Evolutionary conservation across 169 alveolate species (phyloP).

Genomic region (Plasmodium malariae): DNA sequence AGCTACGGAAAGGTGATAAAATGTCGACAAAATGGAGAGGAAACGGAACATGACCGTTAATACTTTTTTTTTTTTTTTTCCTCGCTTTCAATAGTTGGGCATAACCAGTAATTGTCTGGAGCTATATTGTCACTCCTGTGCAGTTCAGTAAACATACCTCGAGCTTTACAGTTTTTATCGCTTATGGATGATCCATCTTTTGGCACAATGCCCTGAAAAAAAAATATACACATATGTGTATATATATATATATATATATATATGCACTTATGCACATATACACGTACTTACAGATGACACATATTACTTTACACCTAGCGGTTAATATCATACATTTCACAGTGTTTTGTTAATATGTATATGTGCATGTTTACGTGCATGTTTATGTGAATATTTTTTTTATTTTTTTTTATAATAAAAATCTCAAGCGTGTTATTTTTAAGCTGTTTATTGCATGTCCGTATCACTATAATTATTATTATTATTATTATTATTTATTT

Average conservation of each 20-base stretch:
- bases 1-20: background rate
- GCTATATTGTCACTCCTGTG: conserved; percentile 74
- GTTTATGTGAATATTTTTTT: background rate
- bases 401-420: too few species aligned
- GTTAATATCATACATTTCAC: too few species aligned
- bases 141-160: conserved; percentile 35
- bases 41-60: background rate
- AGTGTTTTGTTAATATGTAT: too few species aligned
- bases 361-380: too few species aligned
- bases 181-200: conserved; percentile 29
- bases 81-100: conserved; percentile 70
- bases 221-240: background rate
- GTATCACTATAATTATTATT: too few species aligned
- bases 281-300: too few species aligned
- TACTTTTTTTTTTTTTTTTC: conserved; percentile 14
- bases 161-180: conserved; percentile 44
- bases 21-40: background rate
- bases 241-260: background rate
- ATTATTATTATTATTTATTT: too few species aligned
- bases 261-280: background rate
- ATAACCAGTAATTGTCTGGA: conserved; percentile 70
- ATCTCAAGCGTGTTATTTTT: too few species aligned
- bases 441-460: too few species aligned
- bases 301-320: too few species aligned
- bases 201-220: conserved; percentile 66